phyloP scores from a whole-genome alignment of 306 rosid species.

The Acmispon strigosus region DNA sequence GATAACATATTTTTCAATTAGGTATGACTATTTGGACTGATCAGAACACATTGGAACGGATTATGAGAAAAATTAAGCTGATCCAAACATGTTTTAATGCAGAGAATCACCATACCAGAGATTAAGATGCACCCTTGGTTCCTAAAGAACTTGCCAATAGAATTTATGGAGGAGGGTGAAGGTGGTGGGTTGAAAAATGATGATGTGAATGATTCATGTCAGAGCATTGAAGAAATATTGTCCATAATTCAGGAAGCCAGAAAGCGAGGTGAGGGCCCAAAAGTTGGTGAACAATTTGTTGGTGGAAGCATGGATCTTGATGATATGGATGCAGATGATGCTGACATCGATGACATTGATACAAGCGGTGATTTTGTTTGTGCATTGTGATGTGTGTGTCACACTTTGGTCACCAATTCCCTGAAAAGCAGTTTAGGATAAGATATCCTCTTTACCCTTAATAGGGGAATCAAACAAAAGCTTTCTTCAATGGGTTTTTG shows the following conservation, averaged over 20 bases:
- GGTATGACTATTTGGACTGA: too few species aligned
- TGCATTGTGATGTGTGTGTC: slow-evolving; percentile 38
- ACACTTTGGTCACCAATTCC: slow-evolving; percentile 13
- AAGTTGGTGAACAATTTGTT: slow-evolving; percentile 48
- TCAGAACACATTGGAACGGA: too few species aligned
- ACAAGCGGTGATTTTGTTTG: slow-evolving; percentile 93
- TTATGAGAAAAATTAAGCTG: too few species aligned
- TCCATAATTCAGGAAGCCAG: slow-evolving; percentile 75
- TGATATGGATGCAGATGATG: slow-evolving; percentile 74
- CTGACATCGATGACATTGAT: slow-evolving; percentile 79
- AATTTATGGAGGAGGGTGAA: slow-evolving; percentile 50
- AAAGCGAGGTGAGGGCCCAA: slow-evolving; percentile 46
- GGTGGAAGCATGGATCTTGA: slow-evolving; percentile 90
- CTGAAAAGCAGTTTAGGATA: slow-evolving; percentile 25
- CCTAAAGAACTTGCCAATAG: slow-evolving; percentile 59
- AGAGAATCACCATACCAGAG: slow-evolving; percentile 90
- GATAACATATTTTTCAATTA: too few species aligned
- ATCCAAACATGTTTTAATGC: neutral
- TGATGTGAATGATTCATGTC: slow-evolving; percentile 33
- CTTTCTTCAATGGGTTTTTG: slow-evolving; percentile 4
- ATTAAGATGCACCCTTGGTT: slow-evolving; percentile 80
- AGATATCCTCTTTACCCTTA: slow-evolving; percentile 20
- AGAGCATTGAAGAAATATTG: slow-evolving; percentile 56
- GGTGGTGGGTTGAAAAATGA: slow-evolving; percentile 14
- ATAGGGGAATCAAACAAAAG: slow-evolving; percentile 39